Conservation (phyloP, 495 filamentous ascomycete species). For the Aspergillus affinis region DNA sequence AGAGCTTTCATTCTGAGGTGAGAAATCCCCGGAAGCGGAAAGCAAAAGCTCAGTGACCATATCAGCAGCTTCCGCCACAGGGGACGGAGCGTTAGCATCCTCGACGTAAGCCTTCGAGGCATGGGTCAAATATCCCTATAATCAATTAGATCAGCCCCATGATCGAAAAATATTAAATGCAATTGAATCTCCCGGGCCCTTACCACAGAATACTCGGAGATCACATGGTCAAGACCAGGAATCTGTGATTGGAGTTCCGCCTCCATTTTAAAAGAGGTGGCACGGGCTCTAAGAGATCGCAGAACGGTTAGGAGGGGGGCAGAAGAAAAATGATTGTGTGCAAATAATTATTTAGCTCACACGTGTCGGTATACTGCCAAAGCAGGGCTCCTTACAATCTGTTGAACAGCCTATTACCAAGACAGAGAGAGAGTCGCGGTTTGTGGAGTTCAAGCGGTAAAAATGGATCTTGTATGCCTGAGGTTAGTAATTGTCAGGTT, state of each 20-base stretch:
- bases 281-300: neutral
- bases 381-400: neutral
- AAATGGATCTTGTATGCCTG: neutral
- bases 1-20: constrained; percentile 66
- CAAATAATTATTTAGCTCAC: neutral
- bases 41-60: constrained; percentile 82
- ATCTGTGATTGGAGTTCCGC: constrained; percentile 83
- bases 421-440: neutral
- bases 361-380: too few species aligned
- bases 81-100: constrained; percentile 66
- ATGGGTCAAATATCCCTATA: constrained; percentile 83
- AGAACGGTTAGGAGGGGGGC: neutral
- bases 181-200: constrained; percentile 16
- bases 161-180: constrained; percentile 4
- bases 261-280: constrained; percentile 63
- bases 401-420: neutral
- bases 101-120: constrained; percentile 79
- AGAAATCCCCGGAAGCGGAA: constrained; percentile 82
- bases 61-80: constrained; percentile 79
- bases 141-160: constrained; percentile 16
- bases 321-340: neutral
- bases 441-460: neutral
- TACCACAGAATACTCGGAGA: constrained; percentile 86
- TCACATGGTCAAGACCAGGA: constrained; percentile 82
- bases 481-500: neutral